A percentile compares a stretch with the other conserved stretches of the same genome.
Conservation (phyloP, 371 early-diverging fungal species). For the Ordospora colligata region DNA sequence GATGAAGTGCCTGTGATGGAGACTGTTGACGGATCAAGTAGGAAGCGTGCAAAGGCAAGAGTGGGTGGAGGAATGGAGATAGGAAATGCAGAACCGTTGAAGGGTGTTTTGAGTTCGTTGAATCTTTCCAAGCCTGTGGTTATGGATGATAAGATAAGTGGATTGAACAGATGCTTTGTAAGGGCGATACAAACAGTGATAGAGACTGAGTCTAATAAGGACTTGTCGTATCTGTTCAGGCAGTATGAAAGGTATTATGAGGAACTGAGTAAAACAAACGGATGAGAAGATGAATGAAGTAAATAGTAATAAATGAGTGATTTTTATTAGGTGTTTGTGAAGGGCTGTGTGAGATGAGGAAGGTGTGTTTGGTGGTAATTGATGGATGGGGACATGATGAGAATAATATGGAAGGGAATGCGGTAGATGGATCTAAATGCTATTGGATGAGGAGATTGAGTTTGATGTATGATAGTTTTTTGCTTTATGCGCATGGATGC, state of each 20-base stretch:
- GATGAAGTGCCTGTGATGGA: neutral
- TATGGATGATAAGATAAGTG: conserved; percentile 27
- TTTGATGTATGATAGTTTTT: conserved; percentile 52
- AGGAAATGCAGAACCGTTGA: conserved; percentile 6
- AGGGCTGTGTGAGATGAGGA: neutral
- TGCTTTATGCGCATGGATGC: conserved; percentile 81
- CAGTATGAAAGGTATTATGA: conserved; percentile 44
- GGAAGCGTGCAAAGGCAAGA: conserved; percentile 26
- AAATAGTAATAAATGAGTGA: neutral
- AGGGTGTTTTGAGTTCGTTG: conserved; percentile 17
- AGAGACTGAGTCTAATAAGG: conserved; percentile 37
- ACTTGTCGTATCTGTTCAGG: conserved; percentile 37
- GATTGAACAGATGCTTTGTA: conserved; percentile 51
- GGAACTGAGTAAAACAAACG: conserved; percentile 16
- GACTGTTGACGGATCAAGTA: neutral
- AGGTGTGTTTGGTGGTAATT: conserved; percentile 59
- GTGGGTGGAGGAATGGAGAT: neutral
- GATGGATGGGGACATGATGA: conserved; percentile 60
- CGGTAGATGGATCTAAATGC: conserved; percentile 10
- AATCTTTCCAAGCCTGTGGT: neutral
- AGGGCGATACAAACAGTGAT: conserved; percentile 29
- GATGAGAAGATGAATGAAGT: neutral
- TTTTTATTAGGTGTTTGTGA: neutral
- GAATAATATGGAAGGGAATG: conserved; percentile 28
- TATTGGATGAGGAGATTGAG: conserved; percentile 33